Evolutionary conservation across 2,329 filamentous ascomycete species (phyloP), one percentile per base, ranked within the genome.

Genomic region (Cordyceps farinosa): DNA sequence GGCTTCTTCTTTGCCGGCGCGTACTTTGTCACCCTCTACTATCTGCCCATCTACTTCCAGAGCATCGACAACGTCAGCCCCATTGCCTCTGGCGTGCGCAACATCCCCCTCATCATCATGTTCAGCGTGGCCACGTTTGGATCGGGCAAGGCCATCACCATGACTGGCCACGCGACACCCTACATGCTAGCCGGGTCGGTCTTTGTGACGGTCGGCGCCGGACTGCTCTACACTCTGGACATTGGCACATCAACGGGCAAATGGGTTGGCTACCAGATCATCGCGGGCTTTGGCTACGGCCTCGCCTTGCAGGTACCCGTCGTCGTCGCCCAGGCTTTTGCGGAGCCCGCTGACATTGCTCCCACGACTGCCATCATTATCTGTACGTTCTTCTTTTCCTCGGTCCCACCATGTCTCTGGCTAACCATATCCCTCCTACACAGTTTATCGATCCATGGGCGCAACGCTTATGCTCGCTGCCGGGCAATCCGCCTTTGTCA

Each of bases 251-350:
- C 73, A 3, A 74, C 75, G 1, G 78, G 72, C 15, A 74, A 75
- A 44, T 84, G 81, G 81, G 80, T 84, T 50, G 82, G 81, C 6
- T 85, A 82, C 67, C 81, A 85, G 70, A 75, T 84, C 17, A 62
- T 85, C 2, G 75, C 74, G 34, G 82, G 83, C 22, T 70, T 78
- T 5, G 82, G 80, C 3, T 77, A 75, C 64, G 82, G 82, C 13
- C 64, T 70, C 8, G 76, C 73, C 3, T 76, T 80, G 61, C 80
- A 84, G 68, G 75, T 83, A 8, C 81, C 82, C 45, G 80, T 84
- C 70, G 81, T 83, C 64, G 79, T 78, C 29, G 77, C 79, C 5
- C 80, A 83, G 67, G 76, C 74, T 4, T 73, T 74, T 11, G 72
- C 78, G 2, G 65, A 69, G 2, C 70, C 79, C 4, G 67, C 71